Evolutionary conservation across 495 filamentous ascomycete genomes (phyloP).

Genomic region (Aspergillus panamensis): DNA sequence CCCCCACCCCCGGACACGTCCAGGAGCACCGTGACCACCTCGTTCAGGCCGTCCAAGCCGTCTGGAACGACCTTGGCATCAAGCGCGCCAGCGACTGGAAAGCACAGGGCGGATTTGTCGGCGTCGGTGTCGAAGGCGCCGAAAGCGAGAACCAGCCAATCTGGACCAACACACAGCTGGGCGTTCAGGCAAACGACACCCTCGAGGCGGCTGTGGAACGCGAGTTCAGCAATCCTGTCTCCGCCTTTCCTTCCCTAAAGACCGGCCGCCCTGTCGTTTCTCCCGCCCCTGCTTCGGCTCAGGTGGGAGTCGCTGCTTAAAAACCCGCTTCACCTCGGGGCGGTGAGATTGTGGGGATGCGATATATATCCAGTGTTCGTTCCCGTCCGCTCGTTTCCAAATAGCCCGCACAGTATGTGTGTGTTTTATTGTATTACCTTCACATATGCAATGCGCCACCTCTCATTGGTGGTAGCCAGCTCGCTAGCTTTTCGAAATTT

Average conservation of each 20-base stretch:
- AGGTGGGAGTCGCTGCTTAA: constrained; percentile 38
- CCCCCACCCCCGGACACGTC: constrained; percentile 88
- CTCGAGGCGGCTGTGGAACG: constrained; percentile 39
- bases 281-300: constrained; percentile 26
- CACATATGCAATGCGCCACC: neutral
- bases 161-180: constrained; percentile 86
- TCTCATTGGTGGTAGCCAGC: neutral
- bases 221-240: constrained; percentile 27
- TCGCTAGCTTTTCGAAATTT: neutral
- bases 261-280: constrained; percentile 27
- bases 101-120: constrained; percentile 86
- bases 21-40: constrained; percentile 79
- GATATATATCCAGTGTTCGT: constrained; percentile 8
- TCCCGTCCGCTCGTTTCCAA: constrained; percentile 13
- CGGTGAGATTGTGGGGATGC: constrained; percentile 4
- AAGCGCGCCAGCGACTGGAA: constrained; percentile 91
- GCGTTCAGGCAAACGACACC: constrained; percentile 49
- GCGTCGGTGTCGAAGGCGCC: constrained; percentile 70
- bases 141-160: constrained; percentile 60
- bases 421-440: neutral
- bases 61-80: constrained; percentile 84
- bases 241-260: constrained; percentile 28
- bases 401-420: neutral
- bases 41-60: constrained; percentile 76
- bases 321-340: neutral